phyloP scores from a whole-genome alignment of 2,329 filamentous ascomycete genomes.

The Penicillium fuscoglaucum region DNA sequence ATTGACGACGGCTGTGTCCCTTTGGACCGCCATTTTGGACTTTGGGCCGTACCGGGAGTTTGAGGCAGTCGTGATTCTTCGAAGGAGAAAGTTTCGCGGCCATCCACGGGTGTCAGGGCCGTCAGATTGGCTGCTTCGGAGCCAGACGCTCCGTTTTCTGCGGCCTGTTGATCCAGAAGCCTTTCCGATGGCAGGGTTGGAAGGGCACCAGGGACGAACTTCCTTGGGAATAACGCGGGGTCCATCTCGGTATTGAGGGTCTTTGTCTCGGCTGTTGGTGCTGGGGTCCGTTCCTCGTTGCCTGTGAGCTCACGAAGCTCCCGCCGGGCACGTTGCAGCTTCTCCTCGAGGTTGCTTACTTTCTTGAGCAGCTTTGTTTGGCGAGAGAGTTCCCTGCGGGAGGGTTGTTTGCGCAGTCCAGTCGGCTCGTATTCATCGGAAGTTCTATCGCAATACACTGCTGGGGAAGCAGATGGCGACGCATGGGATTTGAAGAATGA shows the following conservation, averaged over 20 bases:
- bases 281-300: constrained; percentile 33
- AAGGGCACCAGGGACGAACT: constrained; percentile 46
- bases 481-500: constrained; percentile 33
- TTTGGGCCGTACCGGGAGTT: constrained; percentile 13
- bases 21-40: constrained; percentile 18
- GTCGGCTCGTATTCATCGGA: constrained; percentile 28
- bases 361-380: constrained; percentile 60
- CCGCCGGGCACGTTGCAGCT: constrained; percentile 56
- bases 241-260: constrained; percentile 28
- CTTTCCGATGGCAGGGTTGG: constrained; percentile 50
- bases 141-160: constrained; percentile 16
- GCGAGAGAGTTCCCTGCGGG: constrained; percentile 58
- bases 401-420: constrained; percentile 50
- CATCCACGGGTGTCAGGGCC: constrained; percentile 18
- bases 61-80: constrained; percentile 10
- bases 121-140: constrained; percentile 10
- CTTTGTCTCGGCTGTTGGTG: constrained; percentile 13
- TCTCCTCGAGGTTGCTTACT: constrained; percentile 61
- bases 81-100: constrained; percentile 15
- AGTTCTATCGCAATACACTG: constrained; percentile 17
- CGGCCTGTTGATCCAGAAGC: constrained; percentile 39
- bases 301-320: constrained; percentile 54
- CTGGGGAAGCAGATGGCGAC: constrained; percentile 29
- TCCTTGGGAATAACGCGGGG: constrained; percentile 29
- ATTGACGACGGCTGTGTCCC: constrained; percentile 22